Base-by-base conservation (phyloP, 345 rosid species). In the Bruguiera sexangula region DNA sequence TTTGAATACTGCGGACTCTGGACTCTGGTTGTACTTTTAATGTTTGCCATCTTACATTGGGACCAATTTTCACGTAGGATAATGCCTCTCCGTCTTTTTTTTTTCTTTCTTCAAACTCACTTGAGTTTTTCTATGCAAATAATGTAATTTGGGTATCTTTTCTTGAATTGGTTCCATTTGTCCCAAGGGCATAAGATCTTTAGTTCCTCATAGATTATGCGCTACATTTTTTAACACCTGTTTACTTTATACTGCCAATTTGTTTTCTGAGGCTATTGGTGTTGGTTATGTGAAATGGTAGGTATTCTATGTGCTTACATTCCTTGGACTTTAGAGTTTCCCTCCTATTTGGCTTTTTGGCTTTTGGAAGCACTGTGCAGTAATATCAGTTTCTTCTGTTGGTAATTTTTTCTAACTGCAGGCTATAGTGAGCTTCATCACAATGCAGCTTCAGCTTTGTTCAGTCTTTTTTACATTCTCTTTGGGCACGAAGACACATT, bases 391-490 rank as follows among this genome's bases (percentile, higher is more conserved):
- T 71, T 74, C 36, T 31, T 66, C 55, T 67, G 10, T 34, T 59
- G 43, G 16, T 64, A 54, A 51, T 58, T 15, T 54, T 66, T 37
- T 72, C 56, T 65, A 10, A 72, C 39, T 82, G 85, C 87, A 94
- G 98, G 99, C 99, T 34, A 72, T 92, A 79, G 93, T 95, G 72
- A 83, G 84, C 81, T 95, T 95, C 77, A 60, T 85, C 59, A 92
- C 99, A 36, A 95, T 95, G 99, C 99, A 95, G 72, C 77, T 95
- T 74, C 97, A 95, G 77, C 92, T 95, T 59, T 92, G 96, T 71
- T 84, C 99, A 19, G 97, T 95, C 81, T 95, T 92, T 83, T 95
- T 95, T 86, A 95, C 99, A 69, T 95, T 95, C 80, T 95, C 99
- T 56, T 82, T 95, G 78, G 97, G 97, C 75, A 95, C 99, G 30